Evolutionary conservation across 2,329 filamentous ascomycete species (phyloP).

Genomic region (Sclerotiophoma versabilis): DNA sequence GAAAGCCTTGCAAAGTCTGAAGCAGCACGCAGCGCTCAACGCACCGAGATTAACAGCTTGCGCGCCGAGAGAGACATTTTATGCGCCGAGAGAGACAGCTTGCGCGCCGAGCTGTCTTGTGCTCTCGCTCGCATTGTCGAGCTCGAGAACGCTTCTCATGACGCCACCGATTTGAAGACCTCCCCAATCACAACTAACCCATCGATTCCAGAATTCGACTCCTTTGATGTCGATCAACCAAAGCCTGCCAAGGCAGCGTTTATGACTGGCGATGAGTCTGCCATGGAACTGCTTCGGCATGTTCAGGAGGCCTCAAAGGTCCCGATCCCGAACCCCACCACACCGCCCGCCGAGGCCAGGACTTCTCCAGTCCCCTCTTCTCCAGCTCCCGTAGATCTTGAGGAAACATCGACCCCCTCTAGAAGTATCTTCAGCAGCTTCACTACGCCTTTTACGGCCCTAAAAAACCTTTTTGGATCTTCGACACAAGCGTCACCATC

Average conservation of each 20-base stretch:
- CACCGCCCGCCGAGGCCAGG: too few relatives aligned
- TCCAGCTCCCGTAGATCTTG: background rate
- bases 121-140: slow-evolving; percentile 14
- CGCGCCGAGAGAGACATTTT: background rate
- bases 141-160: slow-evolving; percentile 6
- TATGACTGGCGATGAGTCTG: slow-evolving; percentile 26
- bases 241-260: slow-evolving; percentile 19
- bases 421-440: slow-evolving; percentile 19
- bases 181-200: slow-evolving; percentile 20
- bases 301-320: slow-evolving; percentile 25
- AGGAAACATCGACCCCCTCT: slow-evolving; percentile 6
- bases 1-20: background rate
- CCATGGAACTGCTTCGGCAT: slow-evolving; percentile 31
- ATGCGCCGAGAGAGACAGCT: slow-evolving; percentile 12
- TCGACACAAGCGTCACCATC: slow-evolving; percentile 10
- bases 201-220: slow-evolving; percentile 26
- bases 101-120: slow-evolving; percentile 2
- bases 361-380: background rate
- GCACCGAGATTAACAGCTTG: slow-evolving; percentile 8
- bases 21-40: slow-evolving; percentile 1
- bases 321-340: background rate
- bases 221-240: slow-evolving; percentile 17
- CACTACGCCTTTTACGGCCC: slow-evolving; percentile 28
- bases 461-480: slow-evolving; percentile 28
- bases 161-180: background rate